Conservation (phyloP, 140 eudicot species). For the Oenanthe javanica region DNA sequence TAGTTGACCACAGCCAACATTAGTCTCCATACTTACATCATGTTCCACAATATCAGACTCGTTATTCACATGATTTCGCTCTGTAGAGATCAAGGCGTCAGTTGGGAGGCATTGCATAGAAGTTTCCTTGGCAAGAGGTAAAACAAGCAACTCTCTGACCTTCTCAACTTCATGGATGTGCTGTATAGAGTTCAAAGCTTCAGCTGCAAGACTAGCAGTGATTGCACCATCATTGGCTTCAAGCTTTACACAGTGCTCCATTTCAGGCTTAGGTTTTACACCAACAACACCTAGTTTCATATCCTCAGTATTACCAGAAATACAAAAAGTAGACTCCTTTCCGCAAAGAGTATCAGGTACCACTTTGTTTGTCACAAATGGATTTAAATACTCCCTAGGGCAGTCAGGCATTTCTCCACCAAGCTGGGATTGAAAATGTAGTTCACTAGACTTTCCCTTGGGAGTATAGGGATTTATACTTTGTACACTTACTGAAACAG, state of each 20-base stretch:
- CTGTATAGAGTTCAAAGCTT: constrained; percentile 23
- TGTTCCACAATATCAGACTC: constrained; percentile 69
- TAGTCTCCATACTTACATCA: constrained; percentile 60
- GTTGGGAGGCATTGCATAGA: constrained; percentile 21
- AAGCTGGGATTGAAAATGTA: constrained; percentile 10
- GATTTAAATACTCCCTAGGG: constrained; percentile 15
- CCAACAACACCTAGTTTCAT: constrained; percentile 15
- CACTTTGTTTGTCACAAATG: constrained; percentile 9
- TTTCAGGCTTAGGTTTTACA: constrained; percentile 9
- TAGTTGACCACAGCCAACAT: background rate
- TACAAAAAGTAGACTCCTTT: constrained; percentile 8
- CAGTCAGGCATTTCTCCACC: constrained; percentile 19
- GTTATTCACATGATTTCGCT: constrained; percentile 36
- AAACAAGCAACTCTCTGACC: constrained; percentile 15
- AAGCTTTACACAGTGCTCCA: constrained; percentile 12
- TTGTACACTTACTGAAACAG: background rate
- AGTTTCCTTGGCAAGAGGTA: constrained; percentile 21
- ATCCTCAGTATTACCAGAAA: constrained; percentile 17
- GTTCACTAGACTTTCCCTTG: constrained; percentile 12
- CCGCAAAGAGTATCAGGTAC: constrained; percentile 17
- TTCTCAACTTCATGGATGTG: constrained; percentile 22
- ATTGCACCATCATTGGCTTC: constrained; percentile 19
- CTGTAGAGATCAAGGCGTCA: background rate
- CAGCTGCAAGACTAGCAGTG: constrained; percentile 20
- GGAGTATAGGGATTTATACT: constrained; percentile 16